A percentile compares a stretch with the other conserved stretches of the same genome.
These are phyloP conservation scores for Cubamyces sp. DNA, from an alignment of 768 basidiomycete species.

Conservation along the genomic window DNA sequence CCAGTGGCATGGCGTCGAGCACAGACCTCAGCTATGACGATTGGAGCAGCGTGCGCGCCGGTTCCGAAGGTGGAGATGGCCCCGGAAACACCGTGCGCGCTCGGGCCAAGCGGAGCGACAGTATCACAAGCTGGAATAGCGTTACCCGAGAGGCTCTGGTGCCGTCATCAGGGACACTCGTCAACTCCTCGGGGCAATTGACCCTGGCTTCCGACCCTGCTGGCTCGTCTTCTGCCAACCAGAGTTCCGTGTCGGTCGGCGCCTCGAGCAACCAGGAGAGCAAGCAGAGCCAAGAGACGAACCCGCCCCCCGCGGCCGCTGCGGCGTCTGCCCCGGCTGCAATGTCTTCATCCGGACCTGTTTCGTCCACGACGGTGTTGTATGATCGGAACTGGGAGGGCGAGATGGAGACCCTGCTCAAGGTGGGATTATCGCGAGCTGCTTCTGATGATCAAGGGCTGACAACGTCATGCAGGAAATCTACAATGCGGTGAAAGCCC, in stretches of 20 bases:
- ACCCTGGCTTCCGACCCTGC: constrained; percentile 29
- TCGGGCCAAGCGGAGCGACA: constrained; percentile 78
- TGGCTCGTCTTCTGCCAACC: constrained; percentile 49
- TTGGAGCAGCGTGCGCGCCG: constrained; percentile 58
- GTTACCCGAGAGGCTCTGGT: constrained; percentile 62
- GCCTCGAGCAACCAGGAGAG: constrained; percentile 42
- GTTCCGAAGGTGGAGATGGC: constrained; percentile 61
- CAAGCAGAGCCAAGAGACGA: constrained; percentile 40
- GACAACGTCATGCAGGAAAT: constrained; percentile 67
- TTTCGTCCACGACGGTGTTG: constrained; percentile 38
- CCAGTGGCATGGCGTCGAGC: constrained; percentile 54
- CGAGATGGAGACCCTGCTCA: constrained; percentile 86
- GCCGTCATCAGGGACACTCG: constrained; percentile 37
- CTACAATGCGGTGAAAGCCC: constrained; percentile 88
- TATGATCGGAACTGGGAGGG: constrained; percentile 79
- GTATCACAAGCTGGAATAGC: constrained; percentile 85
- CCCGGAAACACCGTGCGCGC: constrained; percentile 38
- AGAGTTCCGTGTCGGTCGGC: constrained; percentile 69
- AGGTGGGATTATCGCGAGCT: constrained; percentile 49
- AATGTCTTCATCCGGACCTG: constrained; percentile 11
- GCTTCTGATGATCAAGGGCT: background rate
- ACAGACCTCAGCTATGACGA: constrained; percentile 73
- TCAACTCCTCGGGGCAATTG: constrained; percentile 34
- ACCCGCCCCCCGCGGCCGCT: constrained; percentile 29
- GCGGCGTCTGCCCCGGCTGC: constrained; percentile 11